Evolutionary conservation across 2,329 filamentous ascomycete genomes (phyloP).

Genomic region (Fusarium albosuccineum): DNA sequence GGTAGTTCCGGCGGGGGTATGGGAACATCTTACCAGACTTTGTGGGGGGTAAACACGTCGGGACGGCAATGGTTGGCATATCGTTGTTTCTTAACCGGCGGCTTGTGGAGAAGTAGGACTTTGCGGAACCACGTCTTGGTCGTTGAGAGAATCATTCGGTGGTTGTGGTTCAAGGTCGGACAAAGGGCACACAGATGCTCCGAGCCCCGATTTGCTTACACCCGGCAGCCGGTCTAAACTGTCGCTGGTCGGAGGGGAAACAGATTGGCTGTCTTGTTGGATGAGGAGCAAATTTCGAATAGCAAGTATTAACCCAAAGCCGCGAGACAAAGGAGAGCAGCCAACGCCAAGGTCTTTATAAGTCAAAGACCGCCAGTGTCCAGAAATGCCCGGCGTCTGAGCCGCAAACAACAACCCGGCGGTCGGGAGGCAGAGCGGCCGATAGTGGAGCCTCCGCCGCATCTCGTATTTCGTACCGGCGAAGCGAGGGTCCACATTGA

Average conservation of each 20-base stretch:
- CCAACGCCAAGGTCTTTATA: background rate
- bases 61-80: constrained; percentile 12
- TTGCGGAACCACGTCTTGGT: background rate
- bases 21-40: constrained; percentile 5
- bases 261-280: too few species aligned
- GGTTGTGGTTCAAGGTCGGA: background rate
- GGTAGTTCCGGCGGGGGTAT: too few species aligned
- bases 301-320: background rate
- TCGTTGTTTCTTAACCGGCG: background rate
- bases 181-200: constrained; percentile 20
- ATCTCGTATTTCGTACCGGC: constrained; percentile 42
- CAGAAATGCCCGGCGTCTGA: background rate
- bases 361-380: background rate
- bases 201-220: constrained; percentile 30
- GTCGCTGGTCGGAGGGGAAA: background rate
- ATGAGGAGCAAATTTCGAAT: background rate
- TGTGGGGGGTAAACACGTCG: background rate
- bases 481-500: constrained; percentile 6
- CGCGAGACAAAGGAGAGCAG: background rate
- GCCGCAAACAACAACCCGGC: constrained; percentile 18
- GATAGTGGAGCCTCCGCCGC: constrained; percentile 22
- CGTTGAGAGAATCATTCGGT: background rate
- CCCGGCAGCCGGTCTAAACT: background rate
- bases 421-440: constrained; percentile 22
- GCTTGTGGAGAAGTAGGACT: background rate